These are phyloP conservation scores for Colletotrichum sp. DNA, from an alignment of 2,329 filamentous ascomycete genomes.

Conservation along the genomic window DNA sequence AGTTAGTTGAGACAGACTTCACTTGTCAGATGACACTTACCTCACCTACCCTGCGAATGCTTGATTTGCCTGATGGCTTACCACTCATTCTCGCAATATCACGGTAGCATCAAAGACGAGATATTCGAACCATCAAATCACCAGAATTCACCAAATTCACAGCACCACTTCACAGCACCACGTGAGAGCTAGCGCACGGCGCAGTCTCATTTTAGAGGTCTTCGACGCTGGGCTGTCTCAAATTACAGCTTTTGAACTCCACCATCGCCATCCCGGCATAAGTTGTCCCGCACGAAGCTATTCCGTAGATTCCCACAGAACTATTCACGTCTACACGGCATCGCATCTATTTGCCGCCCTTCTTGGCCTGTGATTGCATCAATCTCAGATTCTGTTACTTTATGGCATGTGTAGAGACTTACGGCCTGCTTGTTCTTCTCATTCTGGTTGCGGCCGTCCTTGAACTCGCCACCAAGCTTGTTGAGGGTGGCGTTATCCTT, in stretches of 20 bases:
- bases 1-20: no score
- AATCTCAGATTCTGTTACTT: no score
- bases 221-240: neutral
- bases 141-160: no score
- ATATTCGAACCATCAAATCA: neutral
- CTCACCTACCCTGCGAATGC: no score
- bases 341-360: neutral
- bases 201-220: neutral
- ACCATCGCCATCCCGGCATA: neutral
- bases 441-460: neutral
- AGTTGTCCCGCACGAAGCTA: accelerated
- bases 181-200: neutral
- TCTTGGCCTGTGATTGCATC: neutral
- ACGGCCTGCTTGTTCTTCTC: conserved; percentile 1
- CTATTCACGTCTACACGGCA: accelerated
- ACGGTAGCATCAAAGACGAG: accelerated
- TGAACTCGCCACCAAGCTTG: neutral
- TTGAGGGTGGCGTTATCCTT: neutral
- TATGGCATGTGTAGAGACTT: neutral
- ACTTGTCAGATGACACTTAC: no score
- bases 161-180: accelerated
- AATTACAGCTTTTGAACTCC: neutral
- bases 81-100: neutral
- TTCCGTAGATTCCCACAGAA: neutral
- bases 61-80: no score